Conservation (phyloP, 139 green algal species). For the Chlorella vulgaris region DNA sequence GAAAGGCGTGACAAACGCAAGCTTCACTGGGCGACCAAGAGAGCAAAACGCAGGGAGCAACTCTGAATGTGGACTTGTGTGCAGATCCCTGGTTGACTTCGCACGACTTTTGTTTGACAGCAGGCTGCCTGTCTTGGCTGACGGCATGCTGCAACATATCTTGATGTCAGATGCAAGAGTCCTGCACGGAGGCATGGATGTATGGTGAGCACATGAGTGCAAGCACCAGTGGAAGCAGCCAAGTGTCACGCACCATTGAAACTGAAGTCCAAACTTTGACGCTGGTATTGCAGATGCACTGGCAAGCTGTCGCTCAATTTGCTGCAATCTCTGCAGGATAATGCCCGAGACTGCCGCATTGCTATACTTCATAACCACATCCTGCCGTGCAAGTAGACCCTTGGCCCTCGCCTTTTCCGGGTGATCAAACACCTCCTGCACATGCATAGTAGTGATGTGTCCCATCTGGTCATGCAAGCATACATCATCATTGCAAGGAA, state of each 20-base stretch:
- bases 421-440: slow-evolving; percentile 2
- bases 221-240: too few species aligned
- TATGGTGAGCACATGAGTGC: too few species aligned
- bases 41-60: not conserved
- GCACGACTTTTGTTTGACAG: not conserved
- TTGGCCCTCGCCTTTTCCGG: slow-evolving; percentile 12
- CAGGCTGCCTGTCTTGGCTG: not conserved
- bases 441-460: not conserved
- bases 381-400: not conserved
- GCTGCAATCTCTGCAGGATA: not conserved
- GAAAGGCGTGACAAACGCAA: slow-evolving; percentile 24
- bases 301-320: not conserved
- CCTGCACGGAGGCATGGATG: not conserved
- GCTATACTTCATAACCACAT: slow-evolving; percentile 5
- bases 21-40: not conserved
- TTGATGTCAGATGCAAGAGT: not conserved
- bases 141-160: not conserved
- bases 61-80: not conserved
- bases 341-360: not conserved
- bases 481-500: too few species aligned
- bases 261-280: not conserved
- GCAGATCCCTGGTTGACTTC: not conserved
- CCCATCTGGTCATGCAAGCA: not conserved
- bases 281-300: not conserved
- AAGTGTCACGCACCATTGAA: not conserved